These are phyloP conservation scores for Choanephora cucurbitarum DNA, from an alignment of 371 early-diverging fungal genomes.

Conservation along the genomic window DNA sequence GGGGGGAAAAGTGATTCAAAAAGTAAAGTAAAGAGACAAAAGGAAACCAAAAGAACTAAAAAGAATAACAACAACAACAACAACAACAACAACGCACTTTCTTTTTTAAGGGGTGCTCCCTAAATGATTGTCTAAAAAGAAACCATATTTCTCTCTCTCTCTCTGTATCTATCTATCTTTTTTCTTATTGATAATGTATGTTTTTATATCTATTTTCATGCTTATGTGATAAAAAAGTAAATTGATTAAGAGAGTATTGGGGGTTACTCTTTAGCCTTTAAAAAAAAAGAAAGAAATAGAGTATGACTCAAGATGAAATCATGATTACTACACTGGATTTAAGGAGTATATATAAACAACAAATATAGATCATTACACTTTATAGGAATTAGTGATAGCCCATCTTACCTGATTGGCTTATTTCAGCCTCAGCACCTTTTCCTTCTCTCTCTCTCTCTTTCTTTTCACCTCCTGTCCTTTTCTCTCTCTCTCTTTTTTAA, in stretches of 20 bases:
- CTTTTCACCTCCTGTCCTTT: background rate
- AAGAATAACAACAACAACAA: background rate
- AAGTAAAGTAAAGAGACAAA: background rate
- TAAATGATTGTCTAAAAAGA: too few relatives aligned
- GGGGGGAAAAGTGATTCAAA: background rate
- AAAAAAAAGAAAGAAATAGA: too few relatives aligned
- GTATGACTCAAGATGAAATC: background rate
- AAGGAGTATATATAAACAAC: background rate
- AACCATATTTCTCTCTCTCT: background rate
- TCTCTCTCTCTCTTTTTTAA: too few relatives aligned
- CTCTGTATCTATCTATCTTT: background rate
- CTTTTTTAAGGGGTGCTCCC: background rate
- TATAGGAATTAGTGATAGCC: background rate
- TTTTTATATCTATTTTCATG: too few relatives aligned
- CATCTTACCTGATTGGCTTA: background rate
- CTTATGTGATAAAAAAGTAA: too few relatives aligned
- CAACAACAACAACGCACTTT: background rate
- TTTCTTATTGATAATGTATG: background rate
- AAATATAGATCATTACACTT: background rate
- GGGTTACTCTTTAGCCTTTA: too few relatives aligned
- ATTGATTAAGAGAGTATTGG: too few relatives aligned
- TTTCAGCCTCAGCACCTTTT: background rate
- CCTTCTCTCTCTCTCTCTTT: background rate
- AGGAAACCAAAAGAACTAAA: background rate
- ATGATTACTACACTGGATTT: background rate